Conservation (phyloP, 2,329 filamentous ascomycete species). For the Phaeosphaeriaceae sp. region DNA sequence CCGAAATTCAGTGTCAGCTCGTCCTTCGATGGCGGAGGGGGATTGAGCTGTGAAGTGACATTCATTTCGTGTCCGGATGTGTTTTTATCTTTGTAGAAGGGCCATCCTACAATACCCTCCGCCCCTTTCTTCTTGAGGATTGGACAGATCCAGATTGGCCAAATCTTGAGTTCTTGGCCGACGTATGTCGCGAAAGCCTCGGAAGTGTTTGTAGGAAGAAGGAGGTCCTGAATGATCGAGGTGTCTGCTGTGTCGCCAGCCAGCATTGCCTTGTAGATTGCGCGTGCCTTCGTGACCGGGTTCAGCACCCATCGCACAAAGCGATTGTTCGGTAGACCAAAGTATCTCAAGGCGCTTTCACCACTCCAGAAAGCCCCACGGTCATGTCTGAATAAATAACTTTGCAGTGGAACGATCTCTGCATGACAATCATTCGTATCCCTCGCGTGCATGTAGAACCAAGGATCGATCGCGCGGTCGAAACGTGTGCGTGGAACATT, state of each 20-base stretch:
- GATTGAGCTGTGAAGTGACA: background rate
- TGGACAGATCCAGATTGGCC: conserved; percentile 66
- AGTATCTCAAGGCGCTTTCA: conserved; percentile 64
- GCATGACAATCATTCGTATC: background rate
- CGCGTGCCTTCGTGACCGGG: conserved; percentile 64
- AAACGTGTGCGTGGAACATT: conserved; percentile 27
- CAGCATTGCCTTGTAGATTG: conserved; percentile 68
- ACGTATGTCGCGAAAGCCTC: conserved; percentile 61
- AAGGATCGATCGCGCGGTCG: conserved; percentile 49
- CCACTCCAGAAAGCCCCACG: conserved; percentile 72
- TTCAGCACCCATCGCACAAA: conserved; percentile 65
- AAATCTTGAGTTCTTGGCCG: conserved; percentile 54
- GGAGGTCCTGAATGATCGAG: conserved; percentile 68
- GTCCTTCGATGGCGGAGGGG: background rate
- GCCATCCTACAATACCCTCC: conserved; percentile 12
- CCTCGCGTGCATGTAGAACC: conserved; percentile 54
- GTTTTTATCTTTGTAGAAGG: conserved; percentile 12
- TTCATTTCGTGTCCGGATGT: background rate
- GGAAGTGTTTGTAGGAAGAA: conserved; percentile 59
- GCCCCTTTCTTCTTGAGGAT: conserved; percentile 22
- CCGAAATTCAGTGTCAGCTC: conserved; percentile 50
- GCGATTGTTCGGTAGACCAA: conserved; percentile 64
- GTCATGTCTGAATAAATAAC: conserved; percentile 75
- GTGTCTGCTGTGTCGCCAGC: conserved; percentile 59
- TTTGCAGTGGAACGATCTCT: conserved; percentile 61